Conservation (phyloP, 176 grass and related monocot species). For the Musa acuminata region DNA sequence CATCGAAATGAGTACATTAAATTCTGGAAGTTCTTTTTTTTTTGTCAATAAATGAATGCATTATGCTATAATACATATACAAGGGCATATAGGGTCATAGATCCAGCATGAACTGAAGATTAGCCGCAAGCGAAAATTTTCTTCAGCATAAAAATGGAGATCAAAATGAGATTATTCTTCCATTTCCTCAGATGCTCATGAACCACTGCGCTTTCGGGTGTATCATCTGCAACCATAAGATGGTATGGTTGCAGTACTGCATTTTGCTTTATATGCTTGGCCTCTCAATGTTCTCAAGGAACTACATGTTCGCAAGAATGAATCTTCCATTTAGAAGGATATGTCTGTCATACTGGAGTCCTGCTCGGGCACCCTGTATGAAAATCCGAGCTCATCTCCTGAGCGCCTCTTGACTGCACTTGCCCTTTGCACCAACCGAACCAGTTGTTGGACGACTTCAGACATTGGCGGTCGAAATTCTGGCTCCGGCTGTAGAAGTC, state of each 20-base stretch:
- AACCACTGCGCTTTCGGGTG: not conserved
- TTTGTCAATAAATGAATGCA: not conserved
- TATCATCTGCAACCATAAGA: not conserved
- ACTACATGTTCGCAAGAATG: not conserved
- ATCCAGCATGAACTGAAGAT: not conserved
- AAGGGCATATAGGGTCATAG: not conserved
- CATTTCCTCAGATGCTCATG: no score
- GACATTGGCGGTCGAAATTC: constrained; percentile 56
- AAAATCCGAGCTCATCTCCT: constrained; percentile 12
- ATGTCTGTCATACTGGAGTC: not conserved
- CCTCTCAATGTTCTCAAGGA: not conserved
- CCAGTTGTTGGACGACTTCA: constrained; percentile 59
- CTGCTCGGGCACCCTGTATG: constrained; percentile 7
- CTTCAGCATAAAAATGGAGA: not conserved
- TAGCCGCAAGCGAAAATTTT: not conserved
- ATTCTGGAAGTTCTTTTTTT: not conserved
- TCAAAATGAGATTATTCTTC: not conserved
- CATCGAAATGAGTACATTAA: not conserved
- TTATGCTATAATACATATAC: not conserved
- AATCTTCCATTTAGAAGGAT: not conserved
- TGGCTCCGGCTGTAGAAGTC: constrained; percentile 42
- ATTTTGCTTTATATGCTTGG: not conserved
- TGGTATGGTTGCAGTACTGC: not conserved
- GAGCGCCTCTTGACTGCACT: constrained; percentile 2
- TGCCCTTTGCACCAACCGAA: constrained; percentile 42